phyloP scores from a whole-genome alignment of 139 green algal species.

The Chlamydomonas sp. region DNA sequence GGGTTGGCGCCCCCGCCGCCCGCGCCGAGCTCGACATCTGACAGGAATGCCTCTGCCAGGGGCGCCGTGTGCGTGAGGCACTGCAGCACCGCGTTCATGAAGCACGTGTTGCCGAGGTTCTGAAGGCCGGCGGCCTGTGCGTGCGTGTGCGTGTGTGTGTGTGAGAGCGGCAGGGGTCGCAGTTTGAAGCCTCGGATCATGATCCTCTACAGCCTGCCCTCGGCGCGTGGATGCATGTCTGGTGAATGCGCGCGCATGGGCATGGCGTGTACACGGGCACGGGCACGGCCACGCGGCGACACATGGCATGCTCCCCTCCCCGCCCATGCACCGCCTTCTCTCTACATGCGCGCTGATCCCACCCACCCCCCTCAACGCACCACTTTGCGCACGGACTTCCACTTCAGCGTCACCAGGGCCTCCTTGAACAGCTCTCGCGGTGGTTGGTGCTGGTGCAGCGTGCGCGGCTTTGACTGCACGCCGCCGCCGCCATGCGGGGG shows the following conservation, averaged over 20 bases:
- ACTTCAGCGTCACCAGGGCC: slow-evolving; percentile 40
- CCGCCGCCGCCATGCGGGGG: slow-evolving; percentile 9
- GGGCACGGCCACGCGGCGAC: too few relatives aligned
- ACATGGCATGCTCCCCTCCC: too few relatives aligned
- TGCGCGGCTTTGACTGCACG: slow-evolving; percentile 10
- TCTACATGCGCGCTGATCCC: too few relatives aligned
- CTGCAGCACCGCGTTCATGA: slow-evolving; percentile 96
- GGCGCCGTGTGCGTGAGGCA: slow-evolving; percentile 85
- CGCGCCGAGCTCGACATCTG: not conserved
- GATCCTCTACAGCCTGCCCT: too few relatives aligned
- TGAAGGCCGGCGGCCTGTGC: slow-evolving; percentile 71
- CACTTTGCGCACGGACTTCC: slow-evolving; percentile 25
- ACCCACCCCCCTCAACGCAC: too few relatives aligned
- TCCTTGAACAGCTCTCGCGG: slow-evolving; percentile 42
- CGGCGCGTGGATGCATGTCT: too few relatives aligned
- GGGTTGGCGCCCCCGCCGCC: not conserved
- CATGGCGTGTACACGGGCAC: too few relatives aligned
- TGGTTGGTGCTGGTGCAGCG: not conserved
- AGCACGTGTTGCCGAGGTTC: slow-evolving; percentile 98
- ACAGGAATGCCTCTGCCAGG: slow-evolving; percentile 71
- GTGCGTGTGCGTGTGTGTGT: too few relatives aligned
- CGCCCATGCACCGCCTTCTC: too few relatives aligned
- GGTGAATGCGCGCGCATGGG: too few relatives aligned
- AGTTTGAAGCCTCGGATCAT: too few relatives aligned
- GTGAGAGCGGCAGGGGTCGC: too few relatives aligned